phyloP scores from a whole-genome alignment of 495 filamentous ascomycete species.

The Aspergillus conjunctus region DNA sequence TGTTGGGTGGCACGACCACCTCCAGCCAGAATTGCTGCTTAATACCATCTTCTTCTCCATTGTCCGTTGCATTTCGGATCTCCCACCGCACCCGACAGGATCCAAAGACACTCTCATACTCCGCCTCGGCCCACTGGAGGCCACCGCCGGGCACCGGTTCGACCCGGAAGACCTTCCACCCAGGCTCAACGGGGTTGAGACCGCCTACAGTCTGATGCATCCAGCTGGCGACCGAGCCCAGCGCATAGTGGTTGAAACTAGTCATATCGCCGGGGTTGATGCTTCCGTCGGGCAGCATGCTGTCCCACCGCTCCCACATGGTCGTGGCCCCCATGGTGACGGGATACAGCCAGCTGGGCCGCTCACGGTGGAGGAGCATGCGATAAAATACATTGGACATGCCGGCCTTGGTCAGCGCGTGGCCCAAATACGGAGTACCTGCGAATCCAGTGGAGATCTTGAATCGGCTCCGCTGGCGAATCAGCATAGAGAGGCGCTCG shows the following conservation, averaged over 20 bases:
- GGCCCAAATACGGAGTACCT: conserved; percentile 51
- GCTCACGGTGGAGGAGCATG: conserved; percentile 41
- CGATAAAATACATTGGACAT: conserved; percentile 34
- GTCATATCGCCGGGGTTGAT: conserved; percentile 58
- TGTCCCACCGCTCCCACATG: conserved; percentile 61
- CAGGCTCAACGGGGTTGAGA: conserved; percentile 25
- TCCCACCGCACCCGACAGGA: conserved; percentile 27
- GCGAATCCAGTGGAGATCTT: conserved; percentile 56
- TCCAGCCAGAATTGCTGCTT: not conserved
- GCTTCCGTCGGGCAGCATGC: conserved; percentile 50
- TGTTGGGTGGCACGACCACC: not conserved
- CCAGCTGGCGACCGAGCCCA: conserved; percentile 43
- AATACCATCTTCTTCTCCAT: not conserved
- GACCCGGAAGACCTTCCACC: conserved; percentile 32
- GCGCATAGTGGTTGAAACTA: conserved; percentile 56
- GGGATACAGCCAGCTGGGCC: conserved; percentile 55
- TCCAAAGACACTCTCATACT: conserved; percentile 32
- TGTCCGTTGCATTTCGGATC: not conserved
- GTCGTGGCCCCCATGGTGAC: conserved; percentile 55
- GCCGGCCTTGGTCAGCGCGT: conserved; percentile 41
- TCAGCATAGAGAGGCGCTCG: conserved; percentile 35
- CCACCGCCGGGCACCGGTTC: conserved; percentile 30
- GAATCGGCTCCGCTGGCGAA: conserved; percentile 37
- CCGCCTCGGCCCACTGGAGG: conserved; percentile 19
- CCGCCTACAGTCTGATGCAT: conserved; percentile 33